phyloP scores from a whole-genome alignment of 2,329 filamentous ascomycete species.

The Mycocentrospora acerina region DNA sequence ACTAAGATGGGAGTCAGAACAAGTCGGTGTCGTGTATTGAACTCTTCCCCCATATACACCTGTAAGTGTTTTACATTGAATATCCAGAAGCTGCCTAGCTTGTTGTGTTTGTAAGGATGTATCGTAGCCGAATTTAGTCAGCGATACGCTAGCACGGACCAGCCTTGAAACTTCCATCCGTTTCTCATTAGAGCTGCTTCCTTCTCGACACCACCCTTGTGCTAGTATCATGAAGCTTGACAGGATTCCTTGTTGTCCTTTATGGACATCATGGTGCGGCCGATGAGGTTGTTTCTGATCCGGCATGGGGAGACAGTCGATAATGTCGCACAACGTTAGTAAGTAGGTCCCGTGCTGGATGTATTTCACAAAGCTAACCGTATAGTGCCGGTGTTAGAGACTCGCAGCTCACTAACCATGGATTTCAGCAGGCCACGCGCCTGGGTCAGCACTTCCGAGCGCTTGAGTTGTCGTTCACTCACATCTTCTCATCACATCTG shows the following conservation, averaged over 20 bases:
- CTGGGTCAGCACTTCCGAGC: conserved; percentile 68
- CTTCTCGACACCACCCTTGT: conserved; percentile 1
- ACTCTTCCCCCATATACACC: no score
- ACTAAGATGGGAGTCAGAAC: no score
- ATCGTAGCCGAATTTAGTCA: conserved; percentile 11
- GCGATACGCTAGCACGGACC: conserved; percentile 17
- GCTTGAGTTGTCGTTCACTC: conserved; percentile 64
- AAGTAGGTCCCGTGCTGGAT: conserved; percentile 28
- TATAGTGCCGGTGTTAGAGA: conserved; percentile 76
- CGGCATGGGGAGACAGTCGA: conserved; percentile 90
- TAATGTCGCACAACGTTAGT: conserved; percentile 80
- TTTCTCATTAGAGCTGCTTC: conserved; percentile 2
- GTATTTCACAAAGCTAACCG: background rate
- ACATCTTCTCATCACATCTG: conserved; percentile 77
- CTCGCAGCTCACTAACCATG: conserved; percentile 78
- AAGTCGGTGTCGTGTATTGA: no score
- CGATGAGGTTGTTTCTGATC: conserved; percentile 71
- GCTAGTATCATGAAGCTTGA: conserved; percentile 16
- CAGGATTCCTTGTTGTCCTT: conserved; percentile 10
- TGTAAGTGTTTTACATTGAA: no score
- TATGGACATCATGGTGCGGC: conserved; percentile 25
- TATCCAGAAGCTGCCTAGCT: no score
- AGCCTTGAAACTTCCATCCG: conserved; percentile 3
- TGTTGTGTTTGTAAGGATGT: no score
- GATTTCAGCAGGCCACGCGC: conserved; percentile 73